Evolutionary conservation across 106 monocot genomes (phyloP).

Genomic region (Apostasia ramifera): DNA sequence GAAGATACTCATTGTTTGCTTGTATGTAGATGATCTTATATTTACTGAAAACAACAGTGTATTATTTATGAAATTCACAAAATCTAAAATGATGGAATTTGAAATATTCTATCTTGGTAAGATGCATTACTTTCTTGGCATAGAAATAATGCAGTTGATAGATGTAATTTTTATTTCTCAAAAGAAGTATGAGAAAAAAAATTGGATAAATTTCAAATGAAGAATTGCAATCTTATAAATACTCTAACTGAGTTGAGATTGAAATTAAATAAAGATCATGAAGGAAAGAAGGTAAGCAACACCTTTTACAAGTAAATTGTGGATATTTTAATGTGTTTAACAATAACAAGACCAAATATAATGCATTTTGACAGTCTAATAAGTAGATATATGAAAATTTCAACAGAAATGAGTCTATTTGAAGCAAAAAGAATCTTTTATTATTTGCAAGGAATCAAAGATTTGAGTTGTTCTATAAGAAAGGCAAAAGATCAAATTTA

Average conservation of each 20-base stretch:
- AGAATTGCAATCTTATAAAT: constrained; percentile 15
- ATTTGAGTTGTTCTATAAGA: constrained; percentile 19
- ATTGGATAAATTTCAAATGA: constrained; percentile 11
- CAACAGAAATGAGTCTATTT: constrained; percentile 10
- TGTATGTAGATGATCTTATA: constrained; percentile 16
- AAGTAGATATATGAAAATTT: constrained; percentile 14
- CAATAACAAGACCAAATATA: constrained; percentile 27
- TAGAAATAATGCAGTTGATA: neutral
- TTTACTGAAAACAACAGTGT: constrained; percentile 9
- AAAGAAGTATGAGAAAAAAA: neutral
- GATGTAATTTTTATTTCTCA: constrained; percentile 11
- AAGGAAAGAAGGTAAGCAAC: constrained; percentile 10
- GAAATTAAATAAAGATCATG: constrained; percentile 14
- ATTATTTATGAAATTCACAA: constrained; percentile 2
- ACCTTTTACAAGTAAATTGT: constrained; percentile 10
- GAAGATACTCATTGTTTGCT: neutral
- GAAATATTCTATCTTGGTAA: constrained; percentile 3
- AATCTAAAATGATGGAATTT: neutral
- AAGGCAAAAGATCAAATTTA: constrained; percentile 10
- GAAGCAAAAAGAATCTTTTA: constrained; percentile 15
- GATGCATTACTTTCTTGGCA: constrained; percentile 9
- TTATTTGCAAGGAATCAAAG: constrained; percentile 18
- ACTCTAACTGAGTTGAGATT: constrained; percentile 5
- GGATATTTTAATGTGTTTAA: constrained; percentile 21
- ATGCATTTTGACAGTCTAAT: constrained; percentile 17